Base-by-base conservation (phyloP, 2,329 filamentous ascomycete species). In the Zymoseptoria tritici region DNA sequence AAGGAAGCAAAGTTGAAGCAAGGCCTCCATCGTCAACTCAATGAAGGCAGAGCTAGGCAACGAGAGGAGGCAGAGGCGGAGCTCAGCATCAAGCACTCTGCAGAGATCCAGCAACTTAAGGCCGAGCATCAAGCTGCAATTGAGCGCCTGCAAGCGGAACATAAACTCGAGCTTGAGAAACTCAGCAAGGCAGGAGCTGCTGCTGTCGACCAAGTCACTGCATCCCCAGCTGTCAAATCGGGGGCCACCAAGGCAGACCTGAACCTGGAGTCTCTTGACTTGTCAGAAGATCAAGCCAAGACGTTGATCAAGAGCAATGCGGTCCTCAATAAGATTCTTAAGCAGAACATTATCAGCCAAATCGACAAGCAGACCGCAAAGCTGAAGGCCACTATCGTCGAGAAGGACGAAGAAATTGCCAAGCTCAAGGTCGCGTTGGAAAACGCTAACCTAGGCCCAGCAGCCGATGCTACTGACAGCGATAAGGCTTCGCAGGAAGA, bases 1-100 rank as follows among this genome's bases (percentile, higher is more conserved):
- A 81, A 86, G 52, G 85, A 85, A 1, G 84, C 89, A 51, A 83
- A 83, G 71, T 88, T 90, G 86, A 88, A 86, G 68, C 80, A 83
- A 21, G 76, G 82, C 1, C 76, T 90, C 55, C 87, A 86, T 67
- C 85, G 84, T 70, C 90, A 88, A 70, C 79, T 96, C 16, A 75
- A 72, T 8, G 83, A 86, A 55, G 75, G 62, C 20, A 64, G 66
- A 24, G 67, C 67, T 20, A 67, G 67, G 60, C 59, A 66, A 20
- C 66, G 79, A 9, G 79, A 76, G 62, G 69, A 72, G 52, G 65
- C 68, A 9, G 63, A 68, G 21, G 59, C 73, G 57, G 70, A 72
- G 58, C 42, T 76, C 13, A 67, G 71, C 51, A 67, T 68, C 49
- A 72, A 78, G 58, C 78, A 83, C 57, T 76, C 79, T 54, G 75